A percentile compares a stretch with the other conserved stretches of the same genome.
These are phyloP conservation scores for Marsdenia floribunda DNA, from an alignment of 257 asterid genomes.

Conservation along the genomic window DNA sequence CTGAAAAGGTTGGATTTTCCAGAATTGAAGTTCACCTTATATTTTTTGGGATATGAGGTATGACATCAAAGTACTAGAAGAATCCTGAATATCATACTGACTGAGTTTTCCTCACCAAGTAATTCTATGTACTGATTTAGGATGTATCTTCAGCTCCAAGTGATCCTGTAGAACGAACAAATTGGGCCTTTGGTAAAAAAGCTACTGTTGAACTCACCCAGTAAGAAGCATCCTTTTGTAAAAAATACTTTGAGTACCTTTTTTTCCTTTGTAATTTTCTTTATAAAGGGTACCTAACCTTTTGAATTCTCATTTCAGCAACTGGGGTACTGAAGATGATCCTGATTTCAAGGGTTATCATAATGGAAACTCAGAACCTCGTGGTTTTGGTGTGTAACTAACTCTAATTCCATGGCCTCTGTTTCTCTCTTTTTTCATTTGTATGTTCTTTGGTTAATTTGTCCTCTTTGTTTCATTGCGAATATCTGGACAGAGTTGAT, in stretches of 20 bases:
- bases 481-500: neutral
- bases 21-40: constrained; percentile 71
- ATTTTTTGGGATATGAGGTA: constrained; percentile 90
- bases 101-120: neutral
- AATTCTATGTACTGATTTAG: constrained; percentile 28
- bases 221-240: constrained; percentile 35
- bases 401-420: constrained; percentile 12
- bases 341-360: constrained; percentile 83
- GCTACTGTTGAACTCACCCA: constrained; percentile 84
- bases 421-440: constrained; percentile 13
- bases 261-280: neutral
- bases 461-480: neutral
- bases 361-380: constrained; percentile 89
- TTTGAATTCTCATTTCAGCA: constrained; percentile 40
- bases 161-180: constrained; percentile 60
- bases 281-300: constrained; percentile 8
- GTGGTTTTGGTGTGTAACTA: constrained; percentile 63
- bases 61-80: constrained; percentile 5
- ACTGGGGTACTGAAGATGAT: constrained; percentile 90
- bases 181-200: constrained; percentile 79
- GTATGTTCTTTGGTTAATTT: neutral
- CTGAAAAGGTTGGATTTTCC: constrained; percentile 86
- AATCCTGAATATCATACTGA: neutral
- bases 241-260: neutral
- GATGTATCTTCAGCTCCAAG: constrained; percentile 72